Evolutionary conservation across 106 monocot genomes (phyloP).

Genomic region (Acorus calamus): DNA sequence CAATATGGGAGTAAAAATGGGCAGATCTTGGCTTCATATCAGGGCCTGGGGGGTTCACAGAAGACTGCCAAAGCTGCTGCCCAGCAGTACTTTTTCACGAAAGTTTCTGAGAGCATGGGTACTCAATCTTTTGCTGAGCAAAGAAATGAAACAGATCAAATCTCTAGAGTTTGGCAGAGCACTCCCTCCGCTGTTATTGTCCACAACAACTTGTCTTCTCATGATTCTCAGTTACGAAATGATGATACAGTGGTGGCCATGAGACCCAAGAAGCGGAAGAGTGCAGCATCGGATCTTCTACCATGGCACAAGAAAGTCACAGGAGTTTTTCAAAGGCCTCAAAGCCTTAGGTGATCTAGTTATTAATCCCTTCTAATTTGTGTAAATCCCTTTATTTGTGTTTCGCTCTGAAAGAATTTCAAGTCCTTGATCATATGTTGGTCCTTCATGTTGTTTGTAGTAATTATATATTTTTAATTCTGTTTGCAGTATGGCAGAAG

Average conservation of each 20-base stretch:
- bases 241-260: background rate
- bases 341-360: background rate
- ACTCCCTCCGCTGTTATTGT: background rate
- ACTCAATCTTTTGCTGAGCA: constrained; percentile 6
- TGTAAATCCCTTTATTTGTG: background rate
- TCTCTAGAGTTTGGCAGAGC: constrained; percentile 10
- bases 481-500: no score
- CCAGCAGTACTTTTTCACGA: constrained; percentile 13
- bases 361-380: no score
- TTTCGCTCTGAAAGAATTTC: background rate
- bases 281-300: background rate
- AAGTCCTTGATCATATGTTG: background rate
- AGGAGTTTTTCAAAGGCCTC: background rate
- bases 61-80: background rate
- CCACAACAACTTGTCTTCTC: background rate
- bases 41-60: constrained; percentile 3
- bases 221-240: background rate
- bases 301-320: background rate
- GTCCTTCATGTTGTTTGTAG: no score
- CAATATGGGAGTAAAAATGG: constrained; percentile 29
- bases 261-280: background rate
- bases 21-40: constrained; percentile 11
- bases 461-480: no score
- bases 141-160: constrained; percentile 11
- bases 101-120: constrained; percentile 16